phyloP scores from a whole-genome alignment of 257 asterid species.

The Thymus mandschuricus region DNA sequence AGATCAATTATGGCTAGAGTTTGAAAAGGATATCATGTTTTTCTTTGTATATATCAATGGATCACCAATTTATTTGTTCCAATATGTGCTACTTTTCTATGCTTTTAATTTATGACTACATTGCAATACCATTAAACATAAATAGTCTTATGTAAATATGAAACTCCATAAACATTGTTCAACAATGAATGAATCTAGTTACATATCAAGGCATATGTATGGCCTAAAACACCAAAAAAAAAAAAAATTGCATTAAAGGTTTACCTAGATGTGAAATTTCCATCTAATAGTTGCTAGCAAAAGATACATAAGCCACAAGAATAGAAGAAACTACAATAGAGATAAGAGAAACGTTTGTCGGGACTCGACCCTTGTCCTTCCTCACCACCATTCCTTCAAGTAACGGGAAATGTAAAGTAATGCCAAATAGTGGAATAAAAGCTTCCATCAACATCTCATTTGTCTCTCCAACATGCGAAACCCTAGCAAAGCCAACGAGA shows the following conservation, averaged over 20 bases:
- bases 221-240: too few relatives aligned
- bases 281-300: too few relatives aligned
- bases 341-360: conserved; percentile 30
- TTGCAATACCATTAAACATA: too few relatives aligned
- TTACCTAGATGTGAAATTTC: too few relatives aligned
- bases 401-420: conserved; percentile 49
- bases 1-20: too few relatives aligned
- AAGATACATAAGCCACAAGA: conserved; percentile 27
- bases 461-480: conserved; percentile 2
- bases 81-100: too few relatives aligned
- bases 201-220: background rate
- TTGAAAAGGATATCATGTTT: too few relatives aligned
- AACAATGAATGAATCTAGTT: too few relatives aligned
- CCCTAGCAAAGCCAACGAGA: conserved; percentile 39
- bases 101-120: too few relatives aligned
- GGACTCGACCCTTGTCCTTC: conserved; percentile 54
- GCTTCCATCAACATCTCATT: conserved; percentile 43
- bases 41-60: too few relatives aligned
- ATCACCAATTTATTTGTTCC: too few relatives aligned
- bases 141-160: too few relatives aligned
- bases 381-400: conserved; percentile 73
- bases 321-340: conserved; percentile 31
- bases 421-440: conserved; percentile 43
- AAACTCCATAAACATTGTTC: background rate
- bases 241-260: background rate